Evolutionary conservation across 23 red algal species (phyloP), one percentile per base, ranked within the genome.

Genomic region (Gracilariopsis chorda): DNA sequence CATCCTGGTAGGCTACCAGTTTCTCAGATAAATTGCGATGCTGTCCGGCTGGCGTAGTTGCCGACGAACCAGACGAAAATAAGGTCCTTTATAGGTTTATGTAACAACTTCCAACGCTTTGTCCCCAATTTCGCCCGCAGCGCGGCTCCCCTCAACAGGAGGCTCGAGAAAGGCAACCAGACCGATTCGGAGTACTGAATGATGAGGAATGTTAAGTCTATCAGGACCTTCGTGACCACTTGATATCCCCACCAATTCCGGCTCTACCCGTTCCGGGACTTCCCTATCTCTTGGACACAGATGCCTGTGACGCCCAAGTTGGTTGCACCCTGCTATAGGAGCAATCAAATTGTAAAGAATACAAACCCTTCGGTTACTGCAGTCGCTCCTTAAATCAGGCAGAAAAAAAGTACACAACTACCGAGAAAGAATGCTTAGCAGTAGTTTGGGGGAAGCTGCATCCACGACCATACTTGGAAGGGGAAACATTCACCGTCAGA

Each of bases 301-400:
- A 90, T 12, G 68, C 86, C 5, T 78, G 45, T 30, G 23, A 77
- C 23, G 53, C 61, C 69, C 86, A 90, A 35, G 12, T 90, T 35
- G 71, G 71, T n/a, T 90, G 86, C 43, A 60, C 45, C 19, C 70
- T 79, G 16, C 71, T 77, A 6, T 71, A 90, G 49, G 4, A 69
- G 51, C 69, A 90, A 24, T 12, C 70, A 16, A 62, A 78, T 25
- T 36, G 84, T n/a, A 60, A 60, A n/a, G 20, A 77, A n/a, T 42
- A 48, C 64, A 39, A 28, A 25, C 69, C 71, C 30, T 35, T 78
- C n/a, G 69, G 86, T 33, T 90, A 90, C 69, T 90, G 40, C 47
- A 90, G 69, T 45, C n/a, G 68, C 27, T 51, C 69, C 9, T 20
- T 78, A 6, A 43, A 7, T 21, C 24, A 46, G n/a, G 17, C 71